Evolutionary conservation across 768 basidiomycete species (phyloP), one percentile per base, ranked within the genome.

Genomic region (Obba rivulosa): DNA sequence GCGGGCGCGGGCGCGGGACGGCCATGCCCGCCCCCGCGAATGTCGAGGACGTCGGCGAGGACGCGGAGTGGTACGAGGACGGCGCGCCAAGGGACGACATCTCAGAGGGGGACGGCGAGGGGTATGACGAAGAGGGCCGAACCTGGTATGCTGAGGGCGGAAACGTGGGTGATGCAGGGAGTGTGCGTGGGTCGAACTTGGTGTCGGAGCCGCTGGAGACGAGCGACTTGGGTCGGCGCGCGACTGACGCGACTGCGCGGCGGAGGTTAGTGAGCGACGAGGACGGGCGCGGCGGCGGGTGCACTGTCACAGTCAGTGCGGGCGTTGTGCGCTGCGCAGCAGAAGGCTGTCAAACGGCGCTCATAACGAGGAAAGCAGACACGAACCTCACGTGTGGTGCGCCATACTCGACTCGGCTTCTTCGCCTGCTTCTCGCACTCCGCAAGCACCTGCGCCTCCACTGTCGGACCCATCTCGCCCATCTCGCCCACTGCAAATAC

Each of bases 211-310:
- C n/a, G 55, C 55, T 31, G 7, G 28, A 5, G 22, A 52, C 40
- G 11, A 36, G n/a, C 22, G 58, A 51, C 34, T 52, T 57, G 10
- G 61, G 47, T 49, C 43, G 57, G 23, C 48, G 53, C 20, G 17
- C 53, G 54, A 34, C 55, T 66, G 43, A 57, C 4, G 69, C 63
- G 36, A 77, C 64, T 0, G 75, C 72, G 37, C 76, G 73, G 22
- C 75, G 71, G 16, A 80, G 61, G 56, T 72, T 77, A 40, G 64
- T 61, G 28, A 77, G 56, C 4, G 75, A 75, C 11, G 62, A 58
- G 3, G 70, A 60, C 13, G 66, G 14, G n/a, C 54, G 61, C 1
- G 66, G 49, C 37, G 37, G 28, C 28, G 28, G 28, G 28, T 31
- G 28, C 28, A 31, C 28, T 13, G 28, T 31, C 28, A 31, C 28